Conservation (phyloP, 2,329 filamentous ascomycete genomes). For the Paraphaeosphaeria sporulosa region DNA sequence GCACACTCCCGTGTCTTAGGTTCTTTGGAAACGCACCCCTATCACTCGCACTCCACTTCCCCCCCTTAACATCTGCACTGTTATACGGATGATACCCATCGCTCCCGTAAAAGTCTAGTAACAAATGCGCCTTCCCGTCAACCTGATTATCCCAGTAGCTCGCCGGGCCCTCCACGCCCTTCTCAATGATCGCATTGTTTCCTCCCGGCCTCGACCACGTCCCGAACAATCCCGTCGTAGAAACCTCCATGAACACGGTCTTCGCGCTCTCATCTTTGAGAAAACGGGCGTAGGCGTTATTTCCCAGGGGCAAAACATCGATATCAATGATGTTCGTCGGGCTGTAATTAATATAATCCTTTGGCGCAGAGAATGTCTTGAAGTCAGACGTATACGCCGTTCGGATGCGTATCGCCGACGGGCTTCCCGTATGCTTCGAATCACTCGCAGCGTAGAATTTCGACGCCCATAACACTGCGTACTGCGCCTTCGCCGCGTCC, state of each 20-base stretch:
- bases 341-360: slow-evolving; percentile 59
- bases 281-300: slow-evolving; percentile 59
- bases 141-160: slow-evolving; percentile 45
- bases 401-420: slow-evolving; percentile 56
- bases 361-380: slow-evolving; percentile 58
- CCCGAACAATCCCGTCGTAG: slow-evolving; percentile 59
- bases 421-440: slow-evolving; percentile 56
- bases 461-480: slow-evolving; percentile 60
- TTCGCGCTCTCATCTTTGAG: slow-evolving; percentile 64
- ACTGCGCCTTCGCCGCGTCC: slow-evolving; percentile 56
- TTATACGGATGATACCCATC: slow-evolving; percentile 63
- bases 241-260: slow-evolving; percentile 61
- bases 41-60: slow-evolving; percentile 58
- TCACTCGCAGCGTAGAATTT: slow-evolving; percentile 58
- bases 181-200: slow-evolving; percentile 50
- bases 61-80: slow-evolving; percentile 53
- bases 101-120: slow-evolving; percentile 52
- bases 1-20: slow-evolving; percentile 61
- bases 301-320: slow-evolving; percentile 61
- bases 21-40: slow-evolving; percentile 55
- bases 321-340: slow-evolving; percentile 63
- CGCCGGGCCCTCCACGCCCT: slow-evolving; percentile 42
- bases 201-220: slow-evolving; percentile 61
- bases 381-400: slow-evolving; percentile 66
- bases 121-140: slow-evolving; percentile 51